Evolutionary conservation across 495 filamentous ascomycete species (phyloP), one percentile per base, ranked within the genome.

Genomic region (Aspergillus steynii): DNA sequence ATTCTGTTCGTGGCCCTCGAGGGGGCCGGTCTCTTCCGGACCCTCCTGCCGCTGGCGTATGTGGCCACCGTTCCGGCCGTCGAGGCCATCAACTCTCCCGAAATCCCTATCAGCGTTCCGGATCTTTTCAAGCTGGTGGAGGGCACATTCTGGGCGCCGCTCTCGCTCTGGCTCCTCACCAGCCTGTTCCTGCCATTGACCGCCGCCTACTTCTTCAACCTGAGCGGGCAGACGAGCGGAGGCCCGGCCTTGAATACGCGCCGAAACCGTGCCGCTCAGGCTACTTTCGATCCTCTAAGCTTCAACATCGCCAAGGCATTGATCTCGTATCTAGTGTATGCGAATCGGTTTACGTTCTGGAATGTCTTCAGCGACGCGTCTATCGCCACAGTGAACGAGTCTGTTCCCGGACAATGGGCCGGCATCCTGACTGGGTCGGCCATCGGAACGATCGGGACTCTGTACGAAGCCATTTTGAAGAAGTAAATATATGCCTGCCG

Each of bases 271-370:
- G 60, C 65, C 7, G 53, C 61, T 53, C 60, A 71, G 48, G 81
- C 87, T 31, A 81, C 75, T 10, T 86, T 92, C 60, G 95, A 99
- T 70, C 93, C 93, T 26, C 75, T 97, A 61, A 88, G 86, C 58
- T 99, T 94, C 73, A 95, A 92, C 74, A 85, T 97, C 55, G 85
- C 84, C 66, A 96, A 96, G 80, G 93, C 88, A 0, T 61, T 97
- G 59, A 68, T 91, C 48, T 85, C 90, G 8, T 96, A 89, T 70
- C 76, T 92, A 4, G 87, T 96, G 8, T 96, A 93, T 66, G 84
- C 81, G 26, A 83, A 88, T 60, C 82, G 82, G n/a, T 84, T 86
- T 60, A 84, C 81, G 25, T 88, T 90, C 64, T 83, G 84, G 64
- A 87, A 86, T 15, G 64, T 86, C 32, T 83, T 89, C 55, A 80